Evolutionary conservation across 2,329 filamentous ascomycete genomes (phyloP), one percentile per base, ranked within the genome.

Genomic region (Ascochyta rabiei): DNA sequence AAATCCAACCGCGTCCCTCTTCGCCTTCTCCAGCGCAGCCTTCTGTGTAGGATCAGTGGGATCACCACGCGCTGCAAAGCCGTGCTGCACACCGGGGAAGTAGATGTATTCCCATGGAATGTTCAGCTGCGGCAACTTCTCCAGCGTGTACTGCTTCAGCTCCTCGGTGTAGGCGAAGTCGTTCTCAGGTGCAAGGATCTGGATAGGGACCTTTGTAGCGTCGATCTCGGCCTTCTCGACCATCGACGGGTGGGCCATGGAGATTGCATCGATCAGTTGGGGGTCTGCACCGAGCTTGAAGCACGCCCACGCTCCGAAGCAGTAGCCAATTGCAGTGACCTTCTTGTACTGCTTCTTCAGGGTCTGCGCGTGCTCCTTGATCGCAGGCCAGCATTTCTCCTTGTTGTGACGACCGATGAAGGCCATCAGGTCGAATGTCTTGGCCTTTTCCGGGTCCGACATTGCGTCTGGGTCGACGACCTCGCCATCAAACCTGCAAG

Each of bases 311-410:
- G 70, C 79, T 28, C 79, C 79, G 69, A 77, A 81, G 72, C 79
- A 81, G 65, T 80, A 81, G 5, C 80, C 80, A 24, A 81, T 72
- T 6, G 74, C 76, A n/a, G 73, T 77, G 15, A 81, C 72, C 54
- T 79, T 80, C 48, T 61, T 53, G 53, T 69, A 71, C 34, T 68
- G 57, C 43, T 64, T 60, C 33, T 74, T 74, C n/a, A 80, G 62
- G 0, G 67, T 66, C 50, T 68, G 64, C 0, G 77, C 76, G 33
- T 60, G 68, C 12, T 65, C 68, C 24, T 74, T 62, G 21, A 79
- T 76, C 49, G 75, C 70, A 0, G 74, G 70, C 55, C 74, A 76
- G 19, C 79, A 75, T 3, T 66, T 59, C 0, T 73, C 70, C 12
- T 76, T 76, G 42, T 49, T 60, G 62, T 81, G 72, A 6, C 76